Evolutionary conservation across 768 basidiomycete genomes (phyloP).

Genomic region (Lactarius tabidus): DNA sequence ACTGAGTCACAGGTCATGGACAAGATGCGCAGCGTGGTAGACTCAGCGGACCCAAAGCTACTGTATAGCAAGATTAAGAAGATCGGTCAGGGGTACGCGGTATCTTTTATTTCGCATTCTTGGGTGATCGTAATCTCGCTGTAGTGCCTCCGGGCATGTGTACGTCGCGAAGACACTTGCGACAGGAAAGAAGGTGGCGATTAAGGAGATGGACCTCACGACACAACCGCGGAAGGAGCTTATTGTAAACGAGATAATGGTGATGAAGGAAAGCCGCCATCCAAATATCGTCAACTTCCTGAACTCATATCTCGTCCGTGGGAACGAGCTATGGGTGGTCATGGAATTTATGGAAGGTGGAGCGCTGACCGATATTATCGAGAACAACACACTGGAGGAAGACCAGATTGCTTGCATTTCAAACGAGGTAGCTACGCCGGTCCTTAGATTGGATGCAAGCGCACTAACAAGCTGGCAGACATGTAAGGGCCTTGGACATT

Average conservation of each 20-base stretch:
- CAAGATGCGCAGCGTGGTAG: constrained; percentile 87
- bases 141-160: constrained; percentile 93
- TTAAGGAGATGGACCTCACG: constrained; percentile 97
- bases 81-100: constrained; percentile 91
- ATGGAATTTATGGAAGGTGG: constrained; percentile 99
- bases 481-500: constrained; percentile 88
- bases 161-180: constrained; percentile 92
- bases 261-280: constrained; percentile 98
- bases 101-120: constrained; percentile 12
- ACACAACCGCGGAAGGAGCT: constrained; percentile 96
- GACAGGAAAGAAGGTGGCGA: constrained; percentile 85
- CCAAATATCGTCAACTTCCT: constrained; percentile 97
- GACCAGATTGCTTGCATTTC: constrained; percentile 92
- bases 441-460: neutral
- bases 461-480: constrained; percentile 49
- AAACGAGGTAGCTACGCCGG: constrained; percentile 63
- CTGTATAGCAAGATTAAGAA: constrained; percentile 98
- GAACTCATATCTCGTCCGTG: constrained; percentile 85
- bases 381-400: constrained; percentile 92
- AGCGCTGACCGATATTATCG: constrained; percentile 95
- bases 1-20: constrained; percentile 98
- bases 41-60: constrained; percentile 78
- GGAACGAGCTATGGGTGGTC: constrained; percentile 91
- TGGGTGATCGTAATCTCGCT: constrained; percentile 1
- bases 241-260: constrained; percentile 96